These are phyloP conservation scores for Gossypium schwendimanii DNA, from an alignment of 441 rosid species.

Conservation along the genomic window DNA sequence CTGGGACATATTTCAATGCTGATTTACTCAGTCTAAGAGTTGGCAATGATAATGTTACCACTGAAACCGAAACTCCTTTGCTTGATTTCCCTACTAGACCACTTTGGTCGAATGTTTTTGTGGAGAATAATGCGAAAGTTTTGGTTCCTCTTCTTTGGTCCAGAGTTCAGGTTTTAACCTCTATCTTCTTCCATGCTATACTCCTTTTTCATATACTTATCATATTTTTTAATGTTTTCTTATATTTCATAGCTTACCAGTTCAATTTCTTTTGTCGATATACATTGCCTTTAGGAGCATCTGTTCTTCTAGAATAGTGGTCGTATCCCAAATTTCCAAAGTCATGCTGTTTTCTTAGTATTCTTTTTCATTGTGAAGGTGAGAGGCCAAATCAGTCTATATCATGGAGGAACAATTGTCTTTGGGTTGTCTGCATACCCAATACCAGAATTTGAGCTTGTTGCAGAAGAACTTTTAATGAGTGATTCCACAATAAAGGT, in stretches of 20 bases:
- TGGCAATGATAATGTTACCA: constrained; percentile 71
- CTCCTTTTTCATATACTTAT: constrained; percentile 11
- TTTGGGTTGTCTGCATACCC: constrained; percentile 86
- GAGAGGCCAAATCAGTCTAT: constrained; percentile 87
- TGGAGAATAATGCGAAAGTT: constrained; percentile 88
- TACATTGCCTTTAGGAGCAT: constrained; percentile 8
- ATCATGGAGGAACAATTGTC: constrained; percentile 74
- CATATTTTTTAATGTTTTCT: neutral
- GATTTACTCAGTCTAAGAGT: constrained; percentile 77
- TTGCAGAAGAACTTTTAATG: constrained; percentile 96
- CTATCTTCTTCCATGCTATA: constrained; percentile 10
- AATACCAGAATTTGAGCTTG: constrained; percentile 96
- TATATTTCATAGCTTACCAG: neutral
- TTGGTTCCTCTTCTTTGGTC: constrained; percentile 92
- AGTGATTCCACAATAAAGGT: constrained; percentile 95
- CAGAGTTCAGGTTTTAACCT: constrained; percentile 75
- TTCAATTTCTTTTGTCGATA: neutral
- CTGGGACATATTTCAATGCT: constrained; percentile 91
- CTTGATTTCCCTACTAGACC: constrained; percentile 82
- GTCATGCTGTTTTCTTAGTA: constrained; percentile 7
- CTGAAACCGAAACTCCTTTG: constrained; percentile 89
- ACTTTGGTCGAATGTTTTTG: constrained; percentile 84
- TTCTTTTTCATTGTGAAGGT: constrained; percentile 49
- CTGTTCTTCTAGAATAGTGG: neutral
- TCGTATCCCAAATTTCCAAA: neutral